A percentile compares a stretch with the other conserved stretches of the same genome.
phyloP scores from a whole-genome alignment of 2,329 filamentous ascomycete species.

The Drechslerella dactyloides region DNA sequence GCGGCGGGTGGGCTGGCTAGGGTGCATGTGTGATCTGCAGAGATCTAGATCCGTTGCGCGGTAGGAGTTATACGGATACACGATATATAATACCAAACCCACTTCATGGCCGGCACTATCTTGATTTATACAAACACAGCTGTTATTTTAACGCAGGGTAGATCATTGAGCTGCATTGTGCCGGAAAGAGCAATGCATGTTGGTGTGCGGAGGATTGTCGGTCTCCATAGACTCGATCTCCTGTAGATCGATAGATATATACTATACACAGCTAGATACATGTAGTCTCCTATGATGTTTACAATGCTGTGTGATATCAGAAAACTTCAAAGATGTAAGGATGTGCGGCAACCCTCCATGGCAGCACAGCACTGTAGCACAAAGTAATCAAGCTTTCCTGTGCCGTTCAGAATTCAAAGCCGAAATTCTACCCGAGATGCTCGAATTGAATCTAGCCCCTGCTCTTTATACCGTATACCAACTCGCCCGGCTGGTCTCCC shows the following conservation, averaged over 20 bases:
- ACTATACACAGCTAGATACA: background rate
- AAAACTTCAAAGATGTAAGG: background rate
- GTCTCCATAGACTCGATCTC: too few species aligned
- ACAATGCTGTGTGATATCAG: background rate
- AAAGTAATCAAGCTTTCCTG: background rate
- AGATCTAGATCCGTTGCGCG: background rate
- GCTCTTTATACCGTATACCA: background rate
- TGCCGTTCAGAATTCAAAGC: background rate
- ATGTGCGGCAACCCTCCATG: background rate
- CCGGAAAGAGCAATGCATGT: too few species aligned
- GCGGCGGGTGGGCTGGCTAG: background rate
- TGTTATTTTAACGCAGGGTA: too few species aligned
- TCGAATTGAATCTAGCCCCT: background rate
- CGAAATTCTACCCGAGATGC: background rate
- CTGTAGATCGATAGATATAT: too few species aligned
- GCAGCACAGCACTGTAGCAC: background rate
- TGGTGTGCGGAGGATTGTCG: too few species aligned
- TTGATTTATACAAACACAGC: too few species aligned
- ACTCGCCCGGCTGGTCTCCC: background rate
- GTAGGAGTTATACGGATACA: background rate
- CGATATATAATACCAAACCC: too few species aligned
- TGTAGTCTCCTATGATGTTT: background rate
- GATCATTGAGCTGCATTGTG: too few species aligned
- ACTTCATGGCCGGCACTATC: too few species aligned
- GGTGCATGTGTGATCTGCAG: background rate